Percentiles rank a stretch among this genome's conserved stretches.
phyloP scores from a whole-genome alignment of 2,329 filamentous ascomycete species.

The Chalara sp. region DNA sequence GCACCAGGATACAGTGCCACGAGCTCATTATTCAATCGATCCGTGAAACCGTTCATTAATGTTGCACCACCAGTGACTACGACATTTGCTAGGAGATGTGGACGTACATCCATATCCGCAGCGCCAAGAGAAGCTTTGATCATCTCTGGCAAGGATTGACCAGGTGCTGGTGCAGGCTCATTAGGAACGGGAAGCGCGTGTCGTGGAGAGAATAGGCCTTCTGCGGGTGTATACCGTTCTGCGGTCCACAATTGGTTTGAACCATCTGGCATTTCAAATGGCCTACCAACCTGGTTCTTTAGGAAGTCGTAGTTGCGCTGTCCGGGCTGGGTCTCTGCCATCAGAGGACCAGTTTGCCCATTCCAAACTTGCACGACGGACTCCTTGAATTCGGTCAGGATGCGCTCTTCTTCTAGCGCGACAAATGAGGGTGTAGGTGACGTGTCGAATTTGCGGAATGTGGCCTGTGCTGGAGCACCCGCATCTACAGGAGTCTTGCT shows the following conservation, averaged over 20 bases:
- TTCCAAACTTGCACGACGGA: conserved; percentile 92
- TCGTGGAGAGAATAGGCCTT: conserved; percentile 85
- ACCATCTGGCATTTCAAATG: conserved; percentile 96
- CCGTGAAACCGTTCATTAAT: conserved; percentile 85
- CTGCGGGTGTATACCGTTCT: conserved; percentile 78
- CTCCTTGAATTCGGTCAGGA: conserved; percentile 95
- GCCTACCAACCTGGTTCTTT: conserved; percentile 66
- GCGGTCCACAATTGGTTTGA: conserved; percentile 92
- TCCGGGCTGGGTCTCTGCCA: conserved; percentile 40
- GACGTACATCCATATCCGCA: conserved; percentile 84
- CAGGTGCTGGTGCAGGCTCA: conserved; percentile 48
- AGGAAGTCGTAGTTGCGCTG: conserved; percentile 67
- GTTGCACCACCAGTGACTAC: conserved; percentile 87
- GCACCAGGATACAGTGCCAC: conserved; percentile 75
- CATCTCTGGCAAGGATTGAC: conserved; percentile 77
- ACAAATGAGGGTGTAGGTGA: conserved; percentile 65
- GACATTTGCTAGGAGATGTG: conserved; percentile 78
- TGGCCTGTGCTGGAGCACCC: conserved; percentile 69
- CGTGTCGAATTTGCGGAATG: conserved; percentile 62
- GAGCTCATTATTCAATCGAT: conserved; percentile 81
- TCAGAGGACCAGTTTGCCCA: conserved; percentile 60
- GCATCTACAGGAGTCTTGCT: conserved; percentile 87
- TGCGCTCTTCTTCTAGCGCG: conserved; percentile 81
- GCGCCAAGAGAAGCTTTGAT: conserved; percentile 70
- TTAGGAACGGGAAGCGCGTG: conserved; percentile 53